Evolutionary conservation across 352 stramenopile species (phyloP).

Genomic region (Phytophthora boehmeriae): DNA sequence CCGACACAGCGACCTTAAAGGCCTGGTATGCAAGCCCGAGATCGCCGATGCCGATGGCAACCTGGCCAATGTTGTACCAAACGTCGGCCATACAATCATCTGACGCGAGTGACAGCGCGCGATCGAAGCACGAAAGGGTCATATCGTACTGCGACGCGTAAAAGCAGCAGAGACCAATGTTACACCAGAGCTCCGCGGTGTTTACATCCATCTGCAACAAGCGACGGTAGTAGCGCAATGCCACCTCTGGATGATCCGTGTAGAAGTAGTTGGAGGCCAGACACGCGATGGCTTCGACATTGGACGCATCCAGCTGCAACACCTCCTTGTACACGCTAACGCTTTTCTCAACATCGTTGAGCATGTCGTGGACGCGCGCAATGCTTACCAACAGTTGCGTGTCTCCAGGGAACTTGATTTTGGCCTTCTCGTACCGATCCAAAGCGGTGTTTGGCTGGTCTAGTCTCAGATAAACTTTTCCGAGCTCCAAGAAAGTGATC

Average conservation of each 20-base stretch:
- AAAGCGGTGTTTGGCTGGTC: constrained; percentile 94
- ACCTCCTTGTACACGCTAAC: constrained; percentile 90
- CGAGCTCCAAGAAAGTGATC: constrained; percentile 90
- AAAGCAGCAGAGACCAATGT: constrained; percentile 95
- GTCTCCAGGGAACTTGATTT: constrained; percentile 77
- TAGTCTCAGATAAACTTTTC: constrained; percentile 95
- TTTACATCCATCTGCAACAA: constrained; percentile 94
- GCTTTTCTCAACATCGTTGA: constrained; percentile 86
- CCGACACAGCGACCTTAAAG: constrained; percentile 93
- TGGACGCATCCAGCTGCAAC: constrained; percentile 87
- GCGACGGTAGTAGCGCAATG: constrained; percentile 92
- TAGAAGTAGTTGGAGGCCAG: constrained; percentile 95
- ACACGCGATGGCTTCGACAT: constrained; percentile 92
- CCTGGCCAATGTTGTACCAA: constrained; percentile 95
- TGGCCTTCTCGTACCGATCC: constrained; percentile 78
- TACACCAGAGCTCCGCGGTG: constrained; percentile 94
- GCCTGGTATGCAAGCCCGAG: constrained; percentile 92
- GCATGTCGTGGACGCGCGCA: constrained; percentile 93
- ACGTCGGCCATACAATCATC: constrained; percentile 93
- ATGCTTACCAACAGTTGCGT: constrained; percentile 83
- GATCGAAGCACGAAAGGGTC: constrained; percentile 93
- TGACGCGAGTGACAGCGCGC: constrained; percentile 83
- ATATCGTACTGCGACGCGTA: constrained; percentile 95
- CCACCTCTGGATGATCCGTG: constrained; percentile 91
- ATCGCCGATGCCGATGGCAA: constrained; percentile 93